These are phyloP conservation scores for Arthroderma sp. DNA, from an alignment of 2,329 filamentous ascomycete species.

Conservation along the genomic window DNA sequence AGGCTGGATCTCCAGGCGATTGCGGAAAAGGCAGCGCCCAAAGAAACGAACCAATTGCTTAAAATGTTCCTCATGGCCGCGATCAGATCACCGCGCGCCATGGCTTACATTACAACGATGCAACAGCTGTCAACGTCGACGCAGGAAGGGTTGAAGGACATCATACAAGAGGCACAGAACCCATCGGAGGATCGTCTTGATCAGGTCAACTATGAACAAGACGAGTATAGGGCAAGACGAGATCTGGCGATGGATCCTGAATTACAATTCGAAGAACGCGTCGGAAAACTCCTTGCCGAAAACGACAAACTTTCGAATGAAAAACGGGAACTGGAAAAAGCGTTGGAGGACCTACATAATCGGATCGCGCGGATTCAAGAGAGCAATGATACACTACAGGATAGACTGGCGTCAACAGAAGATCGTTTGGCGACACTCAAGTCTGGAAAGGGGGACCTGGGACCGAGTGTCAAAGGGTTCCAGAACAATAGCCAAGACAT, in stretches of 20 bases:
- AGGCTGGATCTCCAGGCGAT: constrained; percentile 35
- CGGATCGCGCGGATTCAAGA: constrained; percentile 44
- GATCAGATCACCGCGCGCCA: constrained; percentile 44
- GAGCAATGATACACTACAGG: constrained; percentile 34
- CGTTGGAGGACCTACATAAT: constrained; percentile 43
- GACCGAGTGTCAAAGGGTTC: constrained; percentile 33
- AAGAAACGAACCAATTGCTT: constrained; percentile 42
- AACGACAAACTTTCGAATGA: constrained; percentile 47
- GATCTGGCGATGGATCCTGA: constrained; percentile 30
- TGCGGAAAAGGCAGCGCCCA: constrained; percentile 30
- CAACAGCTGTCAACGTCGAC: constrained; percentile 30
- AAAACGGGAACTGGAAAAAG: constrained; percentile 36
- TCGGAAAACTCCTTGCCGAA: constrained; percentile 36
- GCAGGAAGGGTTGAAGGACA: constrained; percentile 34
- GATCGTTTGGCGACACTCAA: constrained; percentile 41
- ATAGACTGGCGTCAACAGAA: constrained; percentile 33
- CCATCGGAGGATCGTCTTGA: constrained; percentile 25
- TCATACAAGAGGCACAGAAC: constrained; percentile 35
- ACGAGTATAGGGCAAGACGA: constrained; percentile 20
- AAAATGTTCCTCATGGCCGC: constrained; percentile 52
- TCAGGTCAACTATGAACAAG: constrained; percentile 24
- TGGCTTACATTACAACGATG: constrained; percentile 41
- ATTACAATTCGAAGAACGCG: constrained; percentile 35
- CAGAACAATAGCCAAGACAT: constrained; percentile 47
- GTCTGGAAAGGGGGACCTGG: constrained; percentile 33